phyloP scores from a whole-genome alignment of 2,329 filamentous ascomycete species.

The Stemphylium vesicarium region DNA sequence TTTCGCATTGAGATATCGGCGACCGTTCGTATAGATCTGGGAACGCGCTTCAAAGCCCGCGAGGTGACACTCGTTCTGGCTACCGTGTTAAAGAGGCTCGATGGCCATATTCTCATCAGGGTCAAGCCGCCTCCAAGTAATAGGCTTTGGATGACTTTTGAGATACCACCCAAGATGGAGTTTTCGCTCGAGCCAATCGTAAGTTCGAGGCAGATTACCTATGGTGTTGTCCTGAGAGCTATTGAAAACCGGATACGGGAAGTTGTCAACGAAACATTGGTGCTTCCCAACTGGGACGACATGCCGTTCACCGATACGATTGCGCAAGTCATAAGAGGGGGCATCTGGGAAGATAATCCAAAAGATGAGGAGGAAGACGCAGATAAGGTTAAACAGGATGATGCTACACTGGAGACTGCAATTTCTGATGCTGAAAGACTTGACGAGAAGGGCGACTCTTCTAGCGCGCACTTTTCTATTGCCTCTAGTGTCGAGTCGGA shows the following conservation, averaged over 20 bases:
- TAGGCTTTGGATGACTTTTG: slow-evolving; percentile 93
- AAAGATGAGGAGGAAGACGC: slow-evolving; percentile 21
- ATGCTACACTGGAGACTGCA: slow-evolving; percentile 19
- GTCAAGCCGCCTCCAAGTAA: slow-evolving; percentile 97
- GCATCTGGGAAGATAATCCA: slow-evolving; percentile 68
- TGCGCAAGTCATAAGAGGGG: slow-evolving; percentile 79
- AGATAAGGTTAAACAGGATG: slow-evolving; percentile 20
- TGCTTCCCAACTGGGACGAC: slow-evolving; percentile 95
- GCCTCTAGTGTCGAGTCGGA: slow-evolving; percentile 30
- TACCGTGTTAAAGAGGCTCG: slow-evolving; percentile 80
- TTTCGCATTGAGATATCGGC: slow-evolving; percentile 89
- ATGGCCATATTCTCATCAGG: slow-evolving; percentile 83
- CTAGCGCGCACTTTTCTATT: slow-evolving; percentile 29
- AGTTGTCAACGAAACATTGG: slow-evolving; percentile 88
- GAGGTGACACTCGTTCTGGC: slow-evolving; percentile 90
- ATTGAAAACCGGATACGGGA: slow-evolving; percentile 96
- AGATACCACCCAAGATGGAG: slow-evolving; percentile 91
- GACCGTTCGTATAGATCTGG: slow-evolving; percentile 90
- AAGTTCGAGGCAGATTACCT: slow-evolving; percentile 93
- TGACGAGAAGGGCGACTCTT: slow-evolving; percentile 28
- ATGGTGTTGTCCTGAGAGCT: slow-evolving; percentile 85
- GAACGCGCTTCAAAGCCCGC: slow-evolving; percentile 83
- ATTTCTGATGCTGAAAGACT: slow-evolving; percentile 27
- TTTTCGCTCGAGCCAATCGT: slow-evolving; percentile 96
- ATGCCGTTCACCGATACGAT: slow-evolving; percentile 86